Percentiles rank a stretch among this genome's conserved stretches.
These are phyloP conservation scores for Globisporangium cystogenes DNA, from an alignment of 352 stramenopile genomes.

Conservation along the genomic window DNA sequence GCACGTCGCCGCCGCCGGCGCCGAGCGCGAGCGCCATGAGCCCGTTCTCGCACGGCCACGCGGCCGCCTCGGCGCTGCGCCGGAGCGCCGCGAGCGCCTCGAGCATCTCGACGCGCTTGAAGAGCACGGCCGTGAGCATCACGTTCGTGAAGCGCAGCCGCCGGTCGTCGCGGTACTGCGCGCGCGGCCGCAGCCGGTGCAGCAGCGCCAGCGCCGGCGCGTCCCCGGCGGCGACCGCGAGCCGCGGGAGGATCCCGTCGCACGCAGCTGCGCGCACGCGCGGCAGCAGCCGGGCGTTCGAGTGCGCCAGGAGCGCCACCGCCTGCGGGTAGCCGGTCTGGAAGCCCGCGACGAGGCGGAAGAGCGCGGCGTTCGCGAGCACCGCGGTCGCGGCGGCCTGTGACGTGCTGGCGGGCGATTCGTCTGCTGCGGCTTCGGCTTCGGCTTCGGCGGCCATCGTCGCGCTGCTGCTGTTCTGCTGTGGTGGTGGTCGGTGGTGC, in stretches of 20 bases:
- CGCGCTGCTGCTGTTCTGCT: too few species aligned
- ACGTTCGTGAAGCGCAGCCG: not conserved
- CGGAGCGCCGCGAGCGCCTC: not conserved
- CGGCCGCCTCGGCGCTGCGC: not conserved
- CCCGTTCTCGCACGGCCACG: not conserved
- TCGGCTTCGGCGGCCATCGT: too few species aligned
- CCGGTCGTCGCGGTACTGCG: slow-evolving; percentile 1
- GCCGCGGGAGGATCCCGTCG: not conserved
- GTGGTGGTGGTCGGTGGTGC: too few species aligned
- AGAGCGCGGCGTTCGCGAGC: not conserved
- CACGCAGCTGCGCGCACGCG: not conserved
- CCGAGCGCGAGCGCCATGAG: not conserved
- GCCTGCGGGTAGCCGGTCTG: not conserved
- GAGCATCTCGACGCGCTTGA: not conserved
- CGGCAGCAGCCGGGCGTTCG: too few species aligned
- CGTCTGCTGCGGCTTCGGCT: too few species aligned
- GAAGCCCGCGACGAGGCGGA: not conserved
- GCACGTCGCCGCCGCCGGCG: not conserved
- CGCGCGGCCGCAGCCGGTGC: not conserved
- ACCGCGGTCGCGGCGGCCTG: too few species aligned
- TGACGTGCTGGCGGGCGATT: too few species aligned
- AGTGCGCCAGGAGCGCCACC: not conserved
- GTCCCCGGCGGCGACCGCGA: not conserved
- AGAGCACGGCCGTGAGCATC: not conserved
- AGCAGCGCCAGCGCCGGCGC: not conserved